Evolutionary conservation across 108 stramenopile genomes (phyloP).

Genomic region (Pseudonitzschia multiseries): DNA sequence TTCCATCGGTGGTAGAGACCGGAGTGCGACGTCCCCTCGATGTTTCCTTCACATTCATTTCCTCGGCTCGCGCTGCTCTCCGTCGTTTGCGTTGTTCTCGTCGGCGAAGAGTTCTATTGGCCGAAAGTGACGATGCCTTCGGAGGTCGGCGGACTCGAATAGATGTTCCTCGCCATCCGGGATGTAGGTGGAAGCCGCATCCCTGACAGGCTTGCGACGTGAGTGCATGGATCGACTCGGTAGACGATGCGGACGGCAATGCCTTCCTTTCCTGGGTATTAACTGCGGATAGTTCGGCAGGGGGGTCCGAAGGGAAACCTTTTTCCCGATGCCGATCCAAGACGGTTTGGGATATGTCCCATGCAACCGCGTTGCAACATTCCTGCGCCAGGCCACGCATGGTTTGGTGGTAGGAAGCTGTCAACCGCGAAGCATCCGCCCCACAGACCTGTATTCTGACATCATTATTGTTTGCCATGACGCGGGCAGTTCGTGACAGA

Average conservation of each 20-base stretch:
- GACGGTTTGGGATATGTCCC: slow-evolving; percentile 19
- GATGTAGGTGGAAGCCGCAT: slow-evolving; percentile 31
- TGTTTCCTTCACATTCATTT: slow-evolving; percentile 10
- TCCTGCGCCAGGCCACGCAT: neutral
- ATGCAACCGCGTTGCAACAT: neutral
- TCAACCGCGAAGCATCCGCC: neutral
- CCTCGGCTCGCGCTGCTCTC: slow-evolving; percentile 1
- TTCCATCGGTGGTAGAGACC: neutral
- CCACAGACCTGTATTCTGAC: neutral
- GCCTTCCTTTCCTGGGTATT: neutral
- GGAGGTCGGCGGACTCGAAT: slow-evolving; percentile 12
- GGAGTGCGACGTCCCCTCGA: neutral
- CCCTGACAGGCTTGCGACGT: slow-evolving; percentile 12
- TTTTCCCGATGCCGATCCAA: slow-evolving; percentile 21
- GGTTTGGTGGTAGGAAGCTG: neutral
- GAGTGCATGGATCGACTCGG: neutral
- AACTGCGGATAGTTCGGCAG: neutral
- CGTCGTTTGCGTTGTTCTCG: slow-evolving; percentile 23
- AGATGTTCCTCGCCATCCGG: slow-evolving; percentile 27
- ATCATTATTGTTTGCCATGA: neutral
- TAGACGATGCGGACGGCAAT: neutral
- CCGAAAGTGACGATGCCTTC: neutral
- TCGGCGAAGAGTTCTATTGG: slow-evolving; percentile 14
- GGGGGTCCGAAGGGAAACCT: neutral
- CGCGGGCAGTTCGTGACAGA: no score